These are phyloP conservation scores for Lactifluus echinatus DNA, from an alignment of 768 basidiomycete genomes.

Conservation along the genomic window DNA sequence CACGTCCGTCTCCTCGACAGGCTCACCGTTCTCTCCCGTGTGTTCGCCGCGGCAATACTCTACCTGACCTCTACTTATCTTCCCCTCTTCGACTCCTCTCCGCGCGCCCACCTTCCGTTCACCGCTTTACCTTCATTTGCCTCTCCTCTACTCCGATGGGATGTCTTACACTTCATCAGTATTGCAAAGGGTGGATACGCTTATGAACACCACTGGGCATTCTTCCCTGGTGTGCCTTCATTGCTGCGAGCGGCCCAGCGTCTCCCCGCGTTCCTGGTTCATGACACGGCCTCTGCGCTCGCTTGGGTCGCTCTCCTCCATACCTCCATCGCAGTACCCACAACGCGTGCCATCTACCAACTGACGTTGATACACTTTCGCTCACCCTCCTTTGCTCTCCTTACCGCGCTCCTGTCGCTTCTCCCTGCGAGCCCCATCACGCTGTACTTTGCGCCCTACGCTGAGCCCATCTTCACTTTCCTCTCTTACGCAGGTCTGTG, in stretches of 20 bases:
- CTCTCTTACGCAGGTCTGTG: slow-evolving; percentile 62
- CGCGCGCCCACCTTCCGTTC: slow-evolving; percentile 1
- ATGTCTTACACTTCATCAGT: slow-evolving; percentile 69
- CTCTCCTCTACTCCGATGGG: slow-evolving; percentile 66
- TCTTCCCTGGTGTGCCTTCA: slow-evolving; percentile 60
- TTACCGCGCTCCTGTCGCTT: slow-evolving; percentile 60
- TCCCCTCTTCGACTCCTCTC: slow-evolving; percentile 18
- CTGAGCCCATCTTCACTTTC: slow-evolving; percentile 80
- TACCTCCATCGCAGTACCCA: slow-evolving; percentile 31
- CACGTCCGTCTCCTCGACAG: slow-evolving; percentile 14
- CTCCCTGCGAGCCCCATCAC: slow-evolving; percentile 76
- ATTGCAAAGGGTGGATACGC: slow-evolving; percentile 51
- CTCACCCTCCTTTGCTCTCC: slow-evolving; percentile 49
- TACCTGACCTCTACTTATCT: slow-evolving; percentile 10
- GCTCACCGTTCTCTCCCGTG: slow-evolving; percentile 13
- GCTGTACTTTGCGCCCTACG: slow-evolving; percentile 62
- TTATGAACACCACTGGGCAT: slow-evolving; percentile 84
- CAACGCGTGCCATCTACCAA: slow-evolving; percentile 42
- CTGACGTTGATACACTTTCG: slow-evolving; percentile 51
- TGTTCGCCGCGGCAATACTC: not conserved
- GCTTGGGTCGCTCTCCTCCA: slow-evolving; percentile 27
- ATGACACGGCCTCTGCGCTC: not conserved
- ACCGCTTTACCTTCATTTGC: slow-evolving; percentile 8
- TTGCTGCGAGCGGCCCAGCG: slow-evolving; percentile 34
- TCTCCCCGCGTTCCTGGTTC: not conserved